A percentile compares a stretch with the other conserved stretches of the same genome.
These are phyloP conservation scores for Plasmopara viticola DNA, from an alignment of 352 stramenopile species.

Conservation along the genomic window DNA sequence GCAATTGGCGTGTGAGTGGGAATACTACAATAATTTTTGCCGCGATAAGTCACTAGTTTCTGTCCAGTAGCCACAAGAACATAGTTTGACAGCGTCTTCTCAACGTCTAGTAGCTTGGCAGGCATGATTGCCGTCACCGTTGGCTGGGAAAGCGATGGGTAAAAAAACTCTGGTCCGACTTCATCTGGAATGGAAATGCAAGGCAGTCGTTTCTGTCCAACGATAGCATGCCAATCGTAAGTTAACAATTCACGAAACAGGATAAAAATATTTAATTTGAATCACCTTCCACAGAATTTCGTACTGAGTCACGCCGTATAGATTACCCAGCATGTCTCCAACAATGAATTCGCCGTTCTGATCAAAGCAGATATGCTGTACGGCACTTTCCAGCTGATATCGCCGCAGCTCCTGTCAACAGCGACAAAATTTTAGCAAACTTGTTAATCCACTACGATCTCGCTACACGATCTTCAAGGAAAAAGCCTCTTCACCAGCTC, in stretches of 20 bases:
- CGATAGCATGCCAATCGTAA: constrained; percentile 2
- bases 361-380: constrained; percentile 33
- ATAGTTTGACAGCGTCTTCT: constrained; percentile 50
- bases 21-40: constrained; percentile 26
- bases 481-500: constrained; percentile 17
- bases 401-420: constrained; percentile 37
- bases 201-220: constrained; percentile 16
- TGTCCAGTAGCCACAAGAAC: constrained; percentile 36
- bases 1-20: constrained; percentile 24
- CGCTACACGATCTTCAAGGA: not conserved
- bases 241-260: too few species aligned
- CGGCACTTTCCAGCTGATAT: constrained; percentile 39
- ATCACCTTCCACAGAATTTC: constrained; percentile 49
- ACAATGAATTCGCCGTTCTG: constrained; percentile 33
- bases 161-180: constrained; percentile 25
- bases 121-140: constrained; percentile 28
- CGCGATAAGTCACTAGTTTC: constrained; percentile 38
- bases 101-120: constrained; percentile 36
- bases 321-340: constrained; percentile 32
- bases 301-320: constrained; percentile 51
- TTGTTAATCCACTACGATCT: constrained; percentile 1
- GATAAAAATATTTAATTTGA: not conserved
- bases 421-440: not conserved
- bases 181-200: constrained; percentile 3
- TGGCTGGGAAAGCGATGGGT: constrained; percentile 20